Conservation (phyloP, 257 asterid genomes). For the Capsicum baccatum region DNA sequence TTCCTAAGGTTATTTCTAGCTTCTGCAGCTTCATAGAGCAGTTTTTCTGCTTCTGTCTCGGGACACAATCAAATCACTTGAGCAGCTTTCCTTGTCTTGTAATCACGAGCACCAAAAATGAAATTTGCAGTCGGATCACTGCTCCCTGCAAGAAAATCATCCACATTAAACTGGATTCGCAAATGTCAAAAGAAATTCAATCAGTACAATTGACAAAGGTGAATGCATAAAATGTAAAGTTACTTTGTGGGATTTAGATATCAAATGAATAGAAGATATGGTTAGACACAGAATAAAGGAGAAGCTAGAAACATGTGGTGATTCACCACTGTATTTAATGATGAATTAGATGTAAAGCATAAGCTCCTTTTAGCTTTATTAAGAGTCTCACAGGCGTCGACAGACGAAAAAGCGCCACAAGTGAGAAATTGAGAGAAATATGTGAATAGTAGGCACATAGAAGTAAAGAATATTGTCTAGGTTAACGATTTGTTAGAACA, state of each 20-base stretch:
- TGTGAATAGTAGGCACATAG: constrained; percentile 6
- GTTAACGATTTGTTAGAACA: not conserved
- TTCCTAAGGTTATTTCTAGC: constrained; percentile 69
- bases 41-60: constrained; percentile 72
- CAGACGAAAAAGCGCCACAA: not conserved
- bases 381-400: not conserved
- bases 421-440: constrained; percentile 9
- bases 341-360: not conserved
- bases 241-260: not conserved
- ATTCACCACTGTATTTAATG: not conserved
- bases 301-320: not conserved
- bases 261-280: not conserved
- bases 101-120: constrained; percentile 98
- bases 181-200: not conserved
- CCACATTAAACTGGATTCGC: constrained; percentile 25
- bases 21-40: constrained; percentile 79
- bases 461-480: constrained; percentile 1
- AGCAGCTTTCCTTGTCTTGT: constrained; percentile 85
- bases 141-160: constrained; percentile 45
- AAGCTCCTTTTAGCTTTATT: not conserved
- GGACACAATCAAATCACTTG: constrained; percentile 72
- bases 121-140: constrained; percentile 71
- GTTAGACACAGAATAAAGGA: not conserved
- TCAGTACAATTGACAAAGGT: not conserved
- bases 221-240: not conserved